Evolutionary conservation across 2,329 filamentous ascomycete species (phyloP).

Genomic region (Hypoxylon sp.): DNA sequence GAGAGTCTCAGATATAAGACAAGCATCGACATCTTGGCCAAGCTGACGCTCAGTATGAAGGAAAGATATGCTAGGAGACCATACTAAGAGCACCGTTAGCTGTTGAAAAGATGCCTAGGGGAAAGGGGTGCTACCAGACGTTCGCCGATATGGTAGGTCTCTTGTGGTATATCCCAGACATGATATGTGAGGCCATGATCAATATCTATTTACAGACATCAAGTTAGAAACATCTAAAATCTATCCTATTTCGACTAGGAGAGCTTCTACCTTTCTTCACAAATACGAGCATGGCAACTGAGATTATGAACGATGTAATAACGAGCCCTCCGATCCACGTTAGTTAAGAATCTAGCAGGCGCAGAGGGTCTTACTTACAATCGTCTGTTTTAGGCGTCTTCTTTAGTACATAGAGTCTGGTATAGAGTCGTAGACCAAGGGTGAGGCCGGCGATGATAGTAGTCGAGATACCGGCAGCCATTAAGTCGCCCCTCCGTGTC

Average conservation of each 20-base stretch:
- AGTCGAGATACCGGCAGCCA: constrained; percentile 41
- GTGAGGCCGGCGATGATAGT: constrained; percentile 36
- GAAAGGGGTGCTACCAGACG: constrained; percentile 29
- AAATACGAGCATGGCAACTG: constrained; percentile 39
- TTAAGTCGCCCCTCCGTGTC: constrained; percentile 30
- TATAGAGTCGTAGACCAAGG: constrained; percentile 36
- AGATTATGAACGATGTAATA: constrained; percentile 35
- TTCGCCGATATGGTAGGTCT: constrained; percentile 43
- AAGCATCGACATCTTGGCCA: constrained; percentile 45
- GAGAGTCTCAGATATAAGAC: constrained; percentile 40
- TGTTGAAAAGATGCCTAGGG: not conserved
- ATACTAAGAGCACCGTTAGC: constrained; percentile 35
- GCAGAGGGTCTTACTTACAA: constrained; percentile 27
- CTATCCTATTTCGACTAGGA: not conserved
- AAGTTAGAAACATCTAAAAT: constrained; percentile 1
- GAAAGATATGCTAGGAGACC: constrained; percentile 41
- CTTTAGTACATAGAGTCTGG: constrained; percentile 31
- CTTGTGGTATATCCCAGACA: constrained; percentile 44
- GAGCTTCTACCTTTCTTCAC: constrained; percentile 41
- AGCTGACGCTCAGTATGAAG: constrained; percentile 44
- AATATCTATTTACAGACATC: constrained; percentile 32
- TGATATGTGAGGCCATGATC: constrained; percentile 46
- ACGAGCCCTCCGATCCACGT: constrained; percentile 36
- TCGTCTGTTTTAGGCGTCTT: constrained; percentile 36
- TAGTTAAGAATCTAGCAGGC: not conserved